Evolutionary conservation across 805 yeast genomes (phyloP), one percentile per base, ranked within the genome.

Genomic region (Saturnispora serradocipensis): DNA sequence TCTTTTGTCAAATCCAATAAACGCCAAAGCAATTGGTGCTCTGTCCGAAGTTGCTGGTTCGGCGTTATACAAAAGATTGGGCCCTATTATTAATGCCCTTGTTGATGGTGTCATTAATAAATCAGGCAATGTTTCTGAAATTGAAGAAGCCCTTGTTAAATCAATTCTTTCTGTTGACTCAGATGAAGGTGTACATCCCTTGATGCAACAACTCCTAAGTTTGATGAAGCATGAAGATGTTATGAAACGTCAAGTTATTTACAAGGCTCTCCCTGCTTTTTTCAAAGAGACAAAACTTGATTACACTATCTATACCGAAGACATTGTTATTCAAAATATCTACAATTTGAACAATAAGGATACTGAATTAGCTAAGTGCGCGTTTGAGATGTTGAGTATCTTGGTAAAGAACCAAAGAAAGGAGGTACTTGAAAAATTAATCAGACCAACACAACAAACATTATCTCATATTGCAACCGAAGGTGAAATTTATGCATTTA

Each of bases 11-110:
- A 82, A 88, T 6, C 97, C 97, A 15, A 81, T 90, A 51, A 88
- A 89, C 69, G 95, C 96, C n/a, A 75, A 78, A 50, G 95, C 97
- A 3, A 72, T 90, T 53, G 88, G 93, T 24, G 81, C 95, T 0
- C 75, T 90, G 65, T 95, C 96, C 0, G 82, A 86, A 49, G 97
- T 88, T 46, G 96, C 97, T 24, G 97, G 97, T 25, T 67, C 80
- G 36, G 87, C 96, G 0, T 70, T 89, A 57, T 82, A 82, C 73
- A 80, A 75, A 59, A 80, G 91, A 57, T 73, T 91, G 54, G 75
- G 88, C 0, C 69, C 80, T 4, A 86, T 93, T 54, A 80, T 91
- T 53, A 84, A 83, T 60, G 74, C 90, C 0, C 72, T 93, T 48
- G 81, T 90, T 22, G 78, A 78, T 52, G 80, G 88, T 18, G 66